Evolutionary conservation across 495 filamentous ascomycete species (phyloP), one percentile per base, ranked within the genome.

Genomic region (Aspergillus hancockii): DNA sequence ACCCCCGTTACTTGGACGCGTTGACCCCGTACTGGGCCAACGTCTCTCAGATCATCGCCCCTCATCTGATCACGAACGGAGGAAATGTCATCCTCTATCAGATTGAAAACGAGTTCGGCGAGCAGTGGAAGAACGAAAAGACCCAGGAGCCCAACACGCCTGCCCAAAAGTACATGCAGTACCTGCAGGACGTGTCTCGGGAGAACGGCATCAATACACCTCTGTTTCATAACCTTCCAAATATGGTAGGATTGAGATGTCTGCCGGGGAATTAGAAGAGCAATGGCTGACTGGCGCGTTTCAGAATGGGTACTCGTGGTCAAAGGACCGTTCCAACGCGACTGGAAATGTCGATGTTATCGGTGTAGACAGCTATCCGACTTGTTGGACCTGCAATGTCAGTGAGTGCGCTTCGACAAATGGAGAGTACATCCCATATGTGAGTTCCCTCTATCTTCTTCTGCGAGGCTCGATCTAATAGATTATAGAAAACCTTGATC

Each of bases 21-120:
- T 73, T 70, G 71, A 66, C 61, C 9, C 45, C 84, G 19, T 87
- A 85, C 47, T 76, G 79, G 57, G 71, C 74, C 1, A 69, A 77
- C 14, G 75, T 82, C 47, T 76, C 80, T 0, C 60, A 80, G 57
- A 75, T 82, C 1, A 78, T 82, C 6, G 78, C 75, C 52, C 63
- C 72, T 18, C 76, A 85, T 55, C 79, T 83, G 50, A 76, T 87
- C 22, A 83, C 81, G 1, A 76, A 85, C 56, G 85, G 83, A 6
- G 77, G 83, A 8, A 83, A 82, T 55, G 71, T 81, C 5, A 68
- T 86, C 18, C 60, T 77, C 31, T 83, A 80, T 63, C 85, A 88
- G 58, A 80, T 85, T 46, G 85, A 88, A 61, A 86, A 88, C 59
- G 85, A 88, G 60, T 82, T 84, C 47, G 80, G 81, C 7, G 63